Evolutionary conservation across 2,329 filamentous ascomycete species (phyloP), one percentile per base, ranked within the genome.

Genomic region (Verticillium dahliae): DNA sequence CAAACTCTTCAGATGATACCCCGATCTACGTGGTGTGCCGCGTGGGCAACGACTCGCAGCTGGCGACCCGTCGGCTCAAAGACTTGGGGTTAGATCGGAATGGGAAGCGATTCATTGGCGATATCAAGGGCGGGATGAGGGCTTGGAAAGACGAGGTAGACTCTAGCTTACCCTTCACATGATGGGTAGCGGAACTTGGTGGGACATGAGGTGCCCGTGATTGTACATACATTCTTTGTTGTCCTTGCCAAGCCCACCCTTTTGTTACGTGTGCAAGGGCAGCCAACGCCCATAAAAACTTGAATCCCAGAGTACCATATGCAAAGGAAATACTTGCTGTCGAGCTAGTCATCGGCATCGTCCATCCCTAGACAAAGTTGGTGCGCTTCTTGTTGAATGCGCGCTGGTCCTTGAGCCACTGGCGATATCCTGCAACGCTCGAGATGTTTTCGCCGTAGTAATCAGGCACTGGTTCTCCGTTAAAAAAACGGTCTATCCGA

Each of bases 371-470:
- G 65, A 88, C 76, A 74, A 87, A 86, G 69, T 78, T 85, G 67
- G 80, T 85, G 74, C 86, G 88, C 85, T 96, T 96, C 81, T 92
- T 92, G 80, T 96, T 97, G 79, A 97, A 99, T 10, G 93, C 94
- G 65, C 94, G 84, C 81, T 98, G 95, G 72, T 99, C 95, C 82
- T 97, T 98, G 71, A 99, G 79, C 95, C 95, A 99, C 74, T 92
- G 89, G 70, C 95, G 83, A 75, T 98, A 99, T 56, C 91, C 93
- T 60, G 88, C 83, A 27, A 98, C 92, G 70, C 92, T 97, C 59
- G 90, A 91, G 69, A 99, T 97, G 83, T 97, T 98, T 80, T 99
- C 95, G 69, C 95, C 95, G 71, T 99, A 99, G 78, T 97, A 99
- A 74, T 99, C 95, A 54, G 94, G 93, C 1, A 97, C 91, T 83